Conservation (phyloP, 1,139 yeast genomes). For the Candida anutae region DNA sequence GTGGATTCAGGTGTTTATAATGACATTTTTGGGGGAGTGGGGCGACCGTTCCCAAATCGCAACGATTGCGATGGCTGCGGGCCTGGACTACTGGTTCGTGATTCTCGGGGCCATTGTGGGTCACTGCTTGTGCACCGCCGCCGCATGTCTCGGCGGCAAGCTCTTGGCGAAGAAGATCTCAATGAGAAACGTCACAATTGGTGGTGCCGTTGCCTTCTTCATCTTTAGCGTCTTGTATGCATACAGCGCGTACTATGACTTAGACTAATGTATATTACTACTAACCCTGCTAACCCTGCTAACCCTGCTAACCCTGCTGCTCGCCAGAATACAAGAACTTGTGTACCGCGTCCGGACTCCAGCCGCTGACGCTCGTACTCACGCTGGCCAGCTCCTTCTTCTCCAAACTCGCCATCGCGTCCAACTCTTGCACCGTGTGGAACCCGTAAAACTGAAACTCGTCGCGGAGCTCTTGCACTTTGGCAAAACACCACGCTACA, state of each 20-base stretch:
- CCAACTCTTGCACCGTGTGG: slow-evolving; percentile 42
- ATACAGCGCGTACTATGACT: slow-evolving; percentile 47
- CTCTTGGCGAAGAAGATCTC: slow-evolving; percentile 82
- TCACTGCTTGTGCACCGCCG: slow-evolving; percentile 80
- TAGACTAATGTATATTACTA: slow-evolving; percentile 8
- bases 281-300: too few relatives aligned
- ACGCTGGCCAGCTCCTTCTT: slow-evolving; percentile 24
- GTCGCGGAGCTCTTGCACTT: slow-evolving; percentile 44
- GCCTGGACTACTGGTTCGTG: slow-evolving; percentile 85
- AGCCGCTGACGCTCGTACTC: slow-evolving; percentile 23
- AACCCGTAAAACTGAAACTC: slow-evolving; percentile 59
- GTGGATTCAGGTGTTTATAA: slow-evolving; percentile 90
- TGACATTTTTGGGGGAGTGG: slow-evolving; percentile 98
- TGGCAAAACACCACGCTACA: slow-evolving; percentile 46
- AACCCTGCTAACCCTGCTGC: too few relatives aligned
- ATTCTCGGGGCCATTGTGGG: slow-evolving; percentile 87
- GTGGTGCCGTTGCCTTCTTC: slow-evolving; percentile 83
- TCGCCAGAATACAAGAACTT: slow-evolving; percentile 38
- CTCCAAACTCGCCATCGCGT: slow-evolving; percentile 20
- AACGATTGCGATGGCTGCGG: slow-evolving; percentile 98
- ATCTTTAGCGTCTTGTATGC: slow-evolving; percentile 77
- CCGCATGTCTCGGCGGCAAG: slow-evolving; percentile 94
- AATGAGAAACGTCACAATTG: slow-evolving; percentile 84
- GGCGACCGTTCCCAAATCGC: slow-evolving; percentile 98
- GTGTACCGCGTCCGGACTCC: slow-evolving; percentile 31